Base-by-base conservation (phyloP, 805 yeast species). In the Debaryomyces castellii region DNA sequence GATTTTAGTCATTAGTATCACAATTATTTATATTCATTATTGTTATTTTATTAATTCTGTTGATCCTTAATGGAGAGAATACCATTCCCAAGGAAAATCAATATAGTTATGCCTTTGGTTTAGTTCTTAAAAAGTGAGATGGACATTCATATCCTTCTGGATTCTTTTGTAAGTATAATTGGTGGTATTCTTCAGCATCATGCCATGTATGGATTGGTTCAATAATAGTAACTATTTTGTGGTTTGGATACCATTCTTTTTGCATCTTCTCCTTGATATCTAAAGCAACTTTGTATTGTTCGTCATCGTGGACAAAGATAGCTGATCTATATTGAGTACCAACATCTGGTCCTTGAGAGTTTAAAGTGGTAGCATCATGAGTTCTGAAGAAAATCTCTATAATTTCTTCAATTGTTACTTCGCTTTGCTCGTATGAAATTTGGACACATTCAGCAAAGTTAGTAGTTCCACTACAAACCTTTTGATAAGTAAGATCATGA, bases 121-220 rank as follows among this genome's bases (percentile, higher is more conserved):
- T 62, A 4, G 82, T 76, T 68, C 98, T 83, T 44, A 88, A 62
- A 54, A 77, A 90, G 60, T 92, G 98, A 3, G 92, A 82, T 17
- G 96, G 92, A 63, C 98, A 92, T 48, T 87, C 88, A 64, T 91
- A 89, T 4, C 97, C 97, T 4, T 70, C 66, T 2, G 97, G 96
- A 62, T 92, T 89, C 58, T 81, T 83, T 46, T 77, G 76, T 56
- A 92, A 73, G 63, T 94, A 92, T 50, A 76, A 59, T 63, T 92
- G 98, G 64, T 92, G 99, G 63, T 91, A 92, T 30, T 83, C 91
- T 66, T 92, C 99, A n/a, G 97, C 98, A 60, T 91, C 97, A 72
- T 83, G 85, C 76, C 88, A 94, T 48, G 73, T 74, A 41, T 71
- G 62, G 38, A 89, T 76, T 7, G 87, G 85, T 58, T 81, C 86